These are phyloP conservation scores for Yamagishiella unicocca DNA, from an alignment of 139 green algal genomes.

Conservation along the genomic window DNA sequence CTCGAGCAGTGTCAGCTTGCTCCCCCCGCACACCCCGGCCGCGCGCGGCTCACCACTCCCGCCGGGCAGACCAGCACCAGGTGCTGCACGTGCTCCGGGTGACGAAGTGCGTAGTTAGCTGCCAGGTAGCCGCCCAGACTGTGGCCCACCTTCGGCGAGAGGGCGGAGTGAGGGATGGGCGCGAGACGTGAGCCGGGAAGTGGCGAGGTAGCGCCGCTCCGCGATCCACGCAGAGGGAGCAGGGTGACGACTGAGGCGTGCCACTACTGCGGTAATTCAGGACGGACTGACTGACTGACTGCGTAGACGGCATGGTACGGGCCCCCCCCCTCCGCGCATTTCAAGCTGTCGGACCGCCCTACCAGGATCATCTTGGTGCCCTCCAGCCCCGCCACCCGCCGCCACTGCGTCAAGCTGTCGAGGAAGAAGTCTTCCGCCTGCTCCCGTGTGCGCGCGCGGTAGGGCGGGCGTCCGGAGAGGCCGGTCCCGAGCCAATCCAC, in stretches of 20 bases:
- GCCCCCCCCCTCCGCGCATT: too few species aligned
- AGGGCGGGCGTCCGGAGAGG: slow-evolving; percentile 83
- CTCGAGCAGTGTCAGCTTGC: too few species aligned
- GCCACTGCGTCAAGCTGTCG: slow-evolving; percentile 77
- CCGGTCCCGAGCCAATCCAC: slow-evolving; percentile 91
- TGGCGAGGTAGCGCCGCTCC: neutral
- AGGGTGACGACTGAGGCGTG: too few species aligned
- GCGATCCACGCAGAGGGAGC: neutral
- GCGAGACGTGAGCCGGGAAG: neutral
- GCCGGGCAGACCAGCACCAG: slow-evolving; percentile 91
- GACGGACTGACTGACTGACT: too few species aligned
- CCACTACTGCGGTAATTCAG: too few species aligned
- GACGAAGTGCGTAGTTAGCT: slow-evolving; percentile 81
- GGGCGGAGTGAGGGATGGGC: neutral
- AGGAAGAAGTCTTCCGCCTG: slow-evolving; percentile 90
- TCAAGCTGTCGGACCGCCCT: too few species aligned
- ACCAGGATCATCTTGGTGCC: slow-evolving; percentile 48
- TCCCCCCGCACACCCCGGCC: too few species aligned
- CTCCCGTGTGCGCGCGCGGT: slow-evolving; percentile 63
- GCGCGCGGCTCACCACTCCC: slow-evolving; percentile 84
- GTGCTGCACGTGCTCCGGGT: slow-evolving; percentile 89
- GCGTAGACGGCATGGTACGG: too few species aligned
- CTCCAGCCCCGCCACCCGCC: slow-evolving; percentile 69
- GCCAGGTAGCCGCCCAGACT: slow-evolving; percentile 88
- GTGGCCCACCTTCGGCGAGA: slow-evolving; percentile 80